A percentile compares a stretch with the other conserved stretches of the same genome.
These are phyloP conservation scores for Flaveria brownii DNA, from an alignment of 129 eudicot genomes.

Conservation along the genomic window DNA sequence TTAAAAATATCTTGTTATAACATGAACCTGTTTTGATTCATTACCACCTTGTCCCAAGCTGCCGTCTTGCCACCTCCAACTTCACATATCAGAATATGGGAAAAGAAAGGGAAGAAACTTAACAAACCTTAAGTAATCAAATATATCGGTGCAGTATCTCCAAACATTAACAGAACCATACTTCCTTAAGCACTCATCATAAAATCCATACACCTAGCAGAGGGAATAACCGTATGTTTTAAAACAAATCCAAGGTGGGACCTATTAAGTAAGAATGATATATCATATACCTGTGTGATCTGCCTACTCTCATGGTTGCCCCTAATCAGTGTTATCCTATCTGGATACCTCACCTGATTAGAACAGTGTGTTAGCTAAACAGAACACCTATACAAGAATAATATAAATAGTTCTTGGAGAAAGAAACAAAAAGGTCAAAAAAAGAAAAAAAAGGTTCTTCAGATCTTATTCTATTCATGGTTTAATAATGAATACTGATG, in stretches of 20 bases:
- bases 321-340: slow-evolving; percentile 87
- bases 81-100: too few species aligned
- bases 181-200: slow-evolving; percentile 94
- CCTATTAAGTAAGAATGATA: neutral
- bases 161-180: slow-evolving; percentile 97
- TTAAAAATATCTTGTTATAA: neutral
- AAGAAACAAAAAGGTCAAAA: too few species aligned
- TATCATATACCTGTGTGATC: slow-evolving; percentile 76
- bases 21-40: neutral
- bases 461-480: too few species aligned
- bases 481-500: too few species aligned
- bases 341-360: slow-evolving; percentile 91
- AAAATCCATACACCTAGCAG: slow-evolving; percentile 92
- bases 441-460: too few species aligned
- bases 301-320: slow-evolving; percentile 99
- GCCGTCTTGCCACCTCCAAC: too few species aligned
- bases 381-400: too few species aligned
- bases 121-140: slow-evolving; percentile 87
- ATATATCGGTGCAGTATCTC: slow-evolving; percentile 98
- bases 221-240: slow-evolving; percentile 27
- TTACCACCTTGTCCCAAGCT: neutral
- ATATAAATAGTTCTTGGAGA: too few species aligned
- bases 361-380: slow-evolving; percentile 32
- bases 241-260: slow-evolving; percentile 11
- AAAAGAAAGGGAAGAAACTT: slow-evolving; percentile 16